phyloP scores from a whole-genome alignment of 352 stramenopile species.

The Pythium grandisporangium region DNA sequence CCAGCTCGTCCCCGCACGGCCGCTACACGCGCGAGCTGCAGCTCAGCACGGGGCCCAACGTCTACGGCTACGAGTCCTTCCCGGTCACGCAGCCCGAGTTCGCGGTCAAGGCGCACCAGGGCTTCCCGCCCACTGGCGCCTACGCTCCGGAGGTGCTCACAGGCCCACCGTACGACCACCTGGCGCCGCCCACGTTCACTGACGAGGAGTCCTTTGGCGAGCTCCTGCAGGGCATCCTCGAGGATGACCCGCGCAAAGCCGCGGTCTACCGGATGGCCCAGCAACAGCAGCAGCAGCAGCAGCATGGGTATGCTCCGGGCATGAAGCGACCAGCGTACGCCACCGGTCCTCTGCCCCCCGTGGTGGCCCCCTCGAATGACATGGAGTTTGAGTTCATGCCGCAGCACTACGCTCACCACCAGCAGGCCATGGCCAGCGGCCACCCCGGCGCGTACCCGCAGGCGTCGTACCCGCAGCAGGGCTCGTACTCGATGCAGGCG shows the following conservation, averaged over 20 bases:
- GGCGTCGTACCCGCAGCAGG: slow-evolving; percentile 5
- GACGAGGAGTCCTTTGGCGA: slow-evolving; percentile 67
- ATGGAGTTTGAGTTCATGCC: slow-evolving; percentile 21
- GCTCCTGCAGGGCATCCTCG: slow-evolving; percentile 58
- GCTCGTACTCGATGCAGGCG: slow-evolving; percentile 1
- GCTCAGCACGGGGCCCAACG: slow-evolving; percentile 12
- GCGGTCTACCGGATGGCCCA: too few species aligned
- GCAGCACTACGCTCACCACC: too few species aligned
- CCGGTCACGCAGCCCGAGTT: neutral
- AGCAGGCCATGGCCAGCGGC: too few species aligned
- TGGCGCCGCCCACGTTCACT: slow-evolving; percentile 33
- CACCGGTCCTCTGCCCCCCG: neutral
- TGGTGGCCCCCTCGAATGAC: slow-evolving; percentile 3
- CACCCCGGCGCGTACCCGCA: slow-evolving; percentile 3
- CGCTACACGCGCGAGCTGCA: slow-evolving; percentile 11
- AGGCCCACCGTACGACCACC: slow-evolving; percentile 37
- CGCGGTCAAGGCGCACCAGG: slow-evolving; percentile 1
- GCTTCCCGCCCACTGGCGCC: neutral
- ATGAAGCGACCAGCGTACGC: slow-evolving; percentile 1
- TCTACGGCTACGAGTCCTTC: slow-evolving; percentile 9
- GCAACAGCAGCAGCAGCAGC: too few species aligned
- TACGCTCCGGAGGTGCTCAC: slow-evolving; percentile 12
- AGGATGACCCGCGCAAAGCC: slow-evolving; percentile 40
- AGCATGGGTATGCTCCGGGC: neutral
- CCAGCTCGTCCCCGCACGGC: too few species aligned